Evolutionary conservation across 139 green algal genomes (phyloP), one percentile per base, ranked within the genome.

Genomic region (Coelastrella sp.): DNA sequence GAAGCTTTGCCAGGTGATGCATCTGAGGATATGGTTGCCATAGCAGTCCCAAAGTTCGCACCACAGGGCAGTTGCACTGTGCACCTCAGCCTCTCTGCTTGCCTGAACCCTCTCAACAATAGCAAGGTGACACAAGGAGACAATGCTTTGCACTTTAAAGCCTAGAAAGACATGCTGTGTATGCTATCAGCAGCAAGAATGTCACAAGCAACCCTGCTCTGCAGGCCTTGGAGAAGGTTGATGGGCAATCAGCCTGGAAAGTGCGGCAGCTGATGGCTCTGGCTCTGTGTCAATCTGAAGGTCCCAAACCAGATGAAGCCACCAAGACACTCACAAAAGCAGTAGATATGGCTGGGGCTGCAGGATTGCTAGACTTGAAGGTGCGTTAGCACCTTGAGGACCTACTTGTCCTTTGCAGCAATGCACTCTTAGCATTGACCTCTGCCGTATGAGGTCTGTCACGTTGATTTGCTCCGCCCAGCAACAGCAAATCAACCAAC

Each of bases 171-270:
- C n/a, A 5, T 80, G 23, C 5, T 80, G 23, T 22, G 58, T 76
- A 47, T 47, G 32, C 32, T 47, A 47, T 47, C 32, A 47, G 32
- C 32, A 47, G 32, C 32, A 47, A 5, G 6, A 23, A 3, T 47
- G 71, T 23, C 7, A 19, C 71, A 47, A 32, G 71, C 71, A 23
- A 47, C 32, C 32, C 32, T 47, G 32, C 71, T 77, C 64, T 65
- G 75, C 86, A 92, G 86, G 90, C 92, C 3, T 91, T 96, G 76
- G 89, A 94, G 5, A 93, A 94, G 83, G 94, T 95, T 19, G 87
- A 92, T 5, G 91, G 90, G 0, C 92, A 94, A 22, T 89, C 93
- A 75, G 92, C 94, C 61, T 96, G 94, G 94, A 85, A 90, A 47
- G 87, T 93, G 58, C 92, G 91, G 16, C 92, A 92, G 82, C 87